Percentiles rank a stretch among this genome's conserved stretches.
phyloP scores from a whole-genome alignment of 768 basidiomycete genomes.

The Pisolithus microcarpus region DNA sequence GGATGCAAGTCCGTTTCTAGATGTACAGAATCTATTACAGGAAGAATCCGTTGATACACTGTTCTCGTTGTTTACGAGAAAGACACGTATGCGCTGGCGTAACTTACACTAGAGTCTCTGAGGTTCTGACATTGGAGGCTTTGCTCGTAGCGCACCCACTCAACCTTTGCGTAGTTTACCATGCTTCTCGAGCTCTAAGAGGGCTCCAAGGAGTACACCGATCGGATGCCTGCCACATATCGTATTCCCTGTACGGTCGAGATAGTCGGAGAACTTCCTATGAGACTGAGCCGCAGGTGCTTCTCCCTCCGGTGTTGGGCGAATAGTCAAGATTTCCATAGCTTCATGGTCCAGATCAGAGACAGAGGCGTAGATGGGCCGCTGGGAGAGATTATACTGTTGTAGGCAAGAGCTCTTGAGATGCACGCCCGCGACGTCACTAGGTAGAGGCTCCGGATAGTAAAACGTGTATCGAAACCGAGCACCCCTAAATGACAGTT shows the following conservation, averaged over 20 bases:
- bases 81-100: conserved; percentile 82
- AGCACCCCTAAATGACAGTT: conserved; percentile 51
- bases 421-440: conserved; percentile 37
- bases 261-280: conserved; percentile 55
- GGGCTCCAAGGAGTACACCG: conserved; percentile 78
- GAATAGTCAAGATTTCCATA: conserved; percentile 62
- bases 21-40: not conserved
- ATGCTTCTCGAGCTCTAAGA: conserved; percentile 49
- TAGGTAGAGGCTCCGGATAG: conserved; percentile 57
- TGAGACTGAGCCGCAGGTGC: conserved; percentile 51
- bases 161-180: conserved; percentile 34
- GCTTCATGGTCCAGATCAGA: conserved; percentile 80
- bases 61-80: conserved; percentile 29
- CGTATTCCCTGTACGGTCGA: conserved; percentile 78
- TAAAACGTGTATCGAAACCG: conserved; percentile 87
- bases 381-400: conserved; percentile 30
- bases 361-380: conserved; percentile 82
- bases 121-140: conserved; percentile 67
- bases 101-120: conserved; percentile 88
- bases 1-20: not conserved
- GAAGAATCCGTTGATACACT: not conserved
- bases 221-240: conserved; percentile 98
- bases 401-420: conserved; percentile 40
- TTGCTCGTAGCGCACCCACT: conserved; percentile 92
- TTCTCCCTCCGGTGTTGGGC: conserved; percentile 35